Evolutionary conservation across 2,329 filamentous ascomycete genomes (phyloP).

Genomic region (Trichoderma koningii): DNA sequence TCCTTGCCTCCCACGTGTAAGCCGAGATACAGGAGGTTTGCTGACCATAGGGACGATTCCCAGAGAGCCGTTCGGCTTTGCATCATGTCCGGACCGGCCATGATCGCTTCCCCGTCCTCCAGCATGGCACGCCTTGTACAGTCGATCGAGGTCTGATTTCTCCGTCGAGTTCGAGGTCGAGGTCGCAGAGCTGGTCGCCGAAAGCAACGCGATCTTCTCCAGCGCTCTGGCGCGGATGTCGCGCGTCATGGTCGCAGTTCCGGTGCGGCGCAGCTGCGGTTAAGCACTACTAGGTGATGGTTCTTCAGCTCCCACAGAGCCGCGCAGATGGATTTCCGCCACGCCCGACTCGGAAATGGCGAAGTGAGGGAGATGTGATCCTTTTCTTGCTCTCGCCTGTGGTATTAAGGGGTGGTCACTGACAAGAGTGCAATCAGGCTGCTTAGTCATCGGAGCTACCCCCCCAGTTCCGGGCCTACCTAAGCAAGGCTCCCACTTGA

Average conservation of each 20-base stretch:
- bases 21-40: conserved; percentile 3
- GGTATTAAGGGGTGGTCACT: conserved; percentile 25
- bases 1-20: background rate
- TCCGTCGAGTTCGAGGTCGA: conserved; percentile 59
- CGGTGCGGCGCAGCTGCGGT: background rate
- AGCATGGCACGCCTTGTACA: conserved; percentile 60
- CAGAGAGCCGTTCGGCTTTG: conserved; percentile 46
- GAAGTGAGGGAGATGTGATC: background rate
- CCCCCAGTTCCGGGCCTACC: conserved; percentile 24
- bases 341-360: conserved; percentile 3
- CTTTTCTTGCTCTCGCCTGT: conserved; percentile 5
- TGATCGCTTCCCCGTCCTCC: conserved; percentile 48
- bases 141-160: conserved; percentile 62
- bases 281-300: background rate
- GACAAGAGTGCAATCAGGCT: background rate
- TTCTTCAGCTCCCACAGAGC: conserved; percentile 11
- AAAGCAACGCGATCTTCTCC: conserved; percentile 65
- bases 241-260: conserved; percentile 47
- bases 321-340: conserved; percentile 10
- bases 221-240: conserved; percentile 64
- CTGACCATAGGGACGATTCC: conserved; percentile 64
- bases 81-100: conserved; percentile 50
- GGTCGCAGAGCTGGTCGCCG: conserved; percentile 55
- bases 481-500: conserved; percentile 56
- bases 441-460: conserved; percentile 49